Evolutionary conservation across 2,329 filamentous ascomycete species (phyloP), one percentile per base, ranked within the genome.

Genomic region (Pseudogymnoascus sp.): DNA sequence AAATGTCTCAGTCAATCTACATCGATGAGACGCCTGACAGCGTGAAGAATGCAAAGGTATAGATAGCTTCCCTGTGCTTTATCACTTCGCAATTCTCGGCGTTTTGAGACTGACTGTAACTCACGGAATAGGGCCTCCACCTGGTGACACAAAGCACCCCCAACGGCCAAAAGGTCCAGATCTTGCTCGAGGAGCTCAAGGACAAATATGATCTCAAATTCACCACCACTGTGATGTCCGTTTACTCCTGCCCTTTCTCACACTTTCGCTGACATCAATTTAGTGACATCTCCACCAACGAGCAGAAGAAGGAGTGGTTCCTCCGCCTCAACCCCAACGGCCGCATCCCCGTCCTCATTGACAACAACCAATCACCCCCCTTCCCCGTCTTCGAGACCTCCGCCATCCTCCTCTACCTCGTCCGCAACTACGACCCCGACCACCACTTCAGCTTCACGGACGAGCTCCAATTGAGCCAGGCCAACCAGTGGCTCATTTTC

Each of bases 251-350:
- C 8, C 31, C 29, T 3, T 29, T 16, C 13, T 13, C 47, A 33
- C n/a, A 33, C n/a, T 31, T 19, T 1, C n/a, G 19, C 47, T 56
- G 11, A 56, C 29, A 56, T 56, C 26, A 4, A 3, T 4, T 1
- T n/a, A 56, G 38, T 67, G 74, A 82, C 69, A 80, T 82, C 68
- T 72, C 70, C 60, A 82, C 78, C 64, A 82, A 82, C 67, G 80
- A 79, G 66, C 80, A 83, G 68, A 83, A 83, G 74, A 80, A 82
- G 63, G 80, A 83, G 59, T 83, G 79, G 79, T 81, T 80, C 67
- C 73, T 81, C 4, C 71, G 74, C 11, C 71, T 82, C 10, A 76
- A 81, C 62, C 77, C 77, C 42, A 80, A 79, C 65, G 78, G 77
- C 69, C 65, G 24, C 70, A 62, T 35, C 33, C 44, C 64, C 65